phyloP scores from a whole-genome alignment of 345 rosid species.

The Laguncularia racemosa region DNA sequence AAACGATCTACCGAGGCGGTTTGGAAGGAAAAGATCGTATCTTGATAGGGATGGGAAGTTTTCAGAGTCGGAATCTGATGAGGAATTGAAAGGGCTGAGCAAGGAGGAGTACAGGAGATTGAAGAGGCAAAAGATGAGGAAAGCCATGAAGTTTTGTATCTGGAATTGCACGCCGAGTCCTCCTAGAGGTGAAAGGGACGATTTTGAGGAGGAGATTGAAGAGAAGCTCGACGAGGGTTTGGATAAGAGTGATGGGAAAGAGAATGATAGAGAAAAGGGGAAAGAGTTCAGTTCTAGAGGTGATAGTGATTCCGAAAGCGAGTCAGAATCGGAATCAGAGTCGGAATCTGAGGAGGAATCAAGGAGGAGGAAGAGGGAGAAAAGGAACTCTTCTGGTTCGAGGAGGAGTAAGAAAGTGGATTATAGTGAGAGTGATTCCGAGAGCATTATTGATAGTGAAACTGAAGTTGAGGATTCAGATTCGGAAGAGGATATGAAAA shows the following conservation, averaged over 20 bases:
- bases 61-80: conserved; percentile 73
- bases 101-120: conserved; percentile 72
- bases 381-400: conserved; percentile 9
- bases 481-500: background rate
- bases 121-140: conserved; percentile 91
- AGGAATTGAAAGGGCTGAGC: conserved; percentile 74
- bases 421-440: conserved; percentile 16
- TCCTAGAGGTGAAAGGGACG: conserved; percentile 47
- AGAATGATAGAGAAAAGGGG: conserved; percentile 23
- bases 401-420: conserved; percentile 18
- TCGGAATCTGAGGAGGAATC: conserved; percentile 31
- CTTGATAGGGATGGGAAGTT: conserved; percentile 48
- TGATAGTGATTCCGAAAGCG: conserved; percentile 40
- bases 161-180: conserved; percentile 88
- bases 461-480: conserved; percentile 7
- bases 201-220: conserved; percentile 30
- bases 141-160: conserved; percentile 35
- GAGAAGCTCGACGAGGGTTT: conserved; percentile 26
- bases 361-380: conserved; percentile 23
- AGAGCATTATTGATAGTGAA: conserved; percentile 16
- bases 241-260: conserved; percentile 22
- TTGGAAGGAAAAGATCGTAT: conserved; percentile 41
- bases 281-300: conserved; percentile 13
- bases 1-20: conserved; percentile 46
- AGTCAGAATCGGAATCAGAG: conserved; percentile 39